These are phyloP conservation scores for Pythium aquatile DNA, from an alignment of 352 stramenopile genomes.

Conservation along the genomic window DNA sequence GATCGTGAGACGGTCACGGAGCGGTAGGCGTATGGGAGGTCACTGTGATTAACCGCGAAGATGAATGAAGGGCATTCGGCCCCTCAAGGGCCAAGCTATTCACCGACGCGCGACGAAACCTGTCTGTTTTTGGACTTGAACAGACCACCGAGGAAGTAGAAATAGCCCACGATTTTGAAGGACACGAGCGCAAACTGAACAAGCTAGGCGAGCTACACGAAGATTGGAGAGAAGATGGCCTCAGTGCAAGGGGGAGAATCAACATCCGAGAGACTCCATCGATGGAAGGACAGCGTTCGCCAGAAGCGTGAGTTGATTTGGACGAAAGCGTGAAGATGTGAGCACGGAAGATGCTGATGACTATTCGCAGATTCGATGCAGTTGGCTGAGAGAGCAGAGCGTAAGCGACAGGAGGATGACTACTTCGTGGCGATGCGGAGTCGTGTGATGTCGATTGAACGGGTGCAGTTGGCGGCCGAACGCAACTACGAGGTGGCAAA, in stretches of 20 bases:
- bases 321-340: neutral
- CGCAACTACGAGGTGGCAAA: conserved; percentile 38
- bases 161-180: neutral
- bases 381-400: neutral
- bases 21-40: conserved; percentile 1
- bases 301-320: conserved; percentile 9
- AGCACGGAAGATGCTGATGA: neutral
- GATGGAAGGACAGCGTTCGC: conserved; percentile 11
- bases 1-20: conserved; percentile 55
- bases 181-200: neutral
- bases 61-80: neutral
- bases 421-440: conserved; percentile 19
- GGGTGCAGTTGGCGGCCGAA: conserved; percentile 31
- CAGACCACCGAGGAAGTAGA: neutral
- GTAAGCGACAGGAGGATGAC: conserved; percentile 29
- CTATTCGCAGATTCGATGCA: neutral
- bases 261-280: conserved; percentile 7
- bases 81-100: neutral
- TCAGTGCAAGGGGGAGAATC: neutral
- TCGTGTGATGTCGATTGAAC: conserved; percentile 21
- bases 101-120: neutral
- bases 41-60: conserved; percentile 1
- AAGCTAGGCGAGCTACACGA: neutral
- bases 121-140: neutral
- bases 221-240: neutral